Evolutionary conservation across 2,329 filamentous ascomycete species (phyloP), one percentile per base, ranked within the genome.

Genomic region (Fusarium caatingaense): DNA sequence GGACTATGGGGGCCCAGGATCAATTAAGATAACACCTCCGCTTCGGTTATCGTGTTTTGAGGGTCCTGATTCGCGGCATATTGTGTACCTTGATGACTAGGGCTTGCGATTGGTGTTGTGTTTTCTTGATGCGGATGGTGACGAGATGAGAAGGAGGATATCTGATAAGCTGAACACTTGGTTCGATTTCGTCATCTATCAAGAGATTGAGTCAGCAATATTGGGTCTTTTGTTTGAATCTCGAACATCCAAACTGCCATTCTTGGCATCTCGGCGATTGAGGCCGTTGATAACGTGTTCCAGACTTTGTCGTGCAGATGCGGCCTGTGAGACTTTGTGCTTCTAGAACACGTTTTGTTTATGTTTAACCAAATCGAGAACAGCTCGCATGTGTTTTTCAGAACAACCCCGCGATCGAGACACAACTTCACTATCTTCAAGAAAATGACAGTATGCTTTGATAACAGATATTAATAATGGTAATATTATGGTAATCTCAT

Each of bases 131-230:
- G 49, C 49, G 10, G 18, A 51, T 41, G 18, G 21, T 25, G 49
- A 51, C 49, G 18, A 42, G 49, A 42, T 27, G 49, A 51, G 49
- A 51, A 51, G 49, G 49, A 51, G 49, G 49, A 27, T 51, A 51
- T 16, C n/a, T 6, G 49, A 51, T 51, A 51, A 51, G 49, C 34
- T 51, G 32, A 21, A 9, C 9, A 15, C 4, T 25, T 51, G 23
- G 13, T 51, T 21, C 7, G 25, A 41, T 41, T 41, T 11, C 18
- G 49, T 51, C 32, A 41, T 51, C 8, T 15, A 2, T 41, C 3
- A 3, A 9, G 18, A 13, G 12, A 20, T 18, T 4, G 4, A 37
- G 13, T 20, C 6, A 18, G 18, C 2, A 51, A 21, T 28, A 51
- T 27, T 28, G 49, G 49, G 37, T 51, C 49, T 28, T 51, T 51